Percentiles rank a stretch among this genome's conserved stretches.
phyloP scores from a whole-genome alignment of 2,329 filamentous ascomycete genomes.

The Paecilomyces sp. region DNA sequence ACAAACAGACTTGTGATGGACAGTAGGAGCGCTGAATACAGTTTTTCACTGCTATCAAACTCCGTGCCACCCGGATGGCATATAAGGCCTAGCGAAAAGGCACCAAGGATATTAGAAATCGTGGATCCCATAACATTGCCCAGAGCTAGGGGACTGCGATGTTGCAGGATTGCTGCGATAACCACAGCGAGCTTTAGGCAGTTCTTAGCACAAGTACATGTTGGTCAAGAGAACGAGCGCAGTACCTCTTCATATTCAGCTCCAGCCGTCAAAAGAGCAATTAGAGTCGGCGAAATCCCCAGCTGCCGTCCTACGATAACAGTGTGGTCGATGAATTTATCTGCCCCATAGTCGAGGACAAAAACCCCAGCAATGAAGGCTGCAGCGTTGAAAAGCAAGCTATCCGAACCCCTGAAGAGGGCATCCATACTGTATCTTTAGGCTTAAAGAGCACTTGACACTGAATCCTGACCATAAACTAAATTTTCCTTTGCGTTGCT shows the following conservation, averaged over 20 bases:
- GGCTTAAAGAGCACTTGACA: too few species aligned
- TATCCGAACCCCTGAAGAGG: slow-evolving; percentile 22
- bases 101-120: slow-evolving; percentile 51
- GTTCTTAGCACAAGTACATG: neutral
- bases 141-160: slow-evolving; percentile 42
- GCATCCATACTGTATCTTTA: too few species aligned
- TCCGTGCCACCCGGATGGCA: slow-evolving; percentile 26
- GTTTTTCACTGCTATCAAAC: slow-evolving; percentile 44
- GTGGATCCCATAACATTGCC: slow-evolving; percentile 51
- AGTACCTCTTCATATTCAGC: slow-evolving; percentile 51
- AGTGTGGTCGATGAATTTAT: slow-evolving; percentile 48
- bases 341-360: slow-evolving; percentile 46
- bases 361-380: slow-evolving; percentile 38
- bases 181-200: slow-evolving; percentile 41
- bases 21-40: slow-evolving; percentile 41
- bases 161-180: slow-evolving; percentile 39
- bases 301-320: slow-evolving; percentile 40
- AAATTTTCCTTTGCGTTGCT: too few species aligned
- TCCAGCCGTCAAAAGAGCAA: slow-evolving; percentile 47
- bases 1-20: slow-evolving; percentile 34
- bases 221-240: neutral
- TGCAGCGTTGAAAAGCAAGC: slow-evolving; percentile 29
- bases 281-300: slow-evolving; percentile 40
- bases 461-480: too few species aligned
- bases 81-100: slow-evolving; percentile 48